phyloP scores from a whole-genome alignment of 2,329 filamentous ascomycete species.

The Hypoxylon sp. region DNA sequence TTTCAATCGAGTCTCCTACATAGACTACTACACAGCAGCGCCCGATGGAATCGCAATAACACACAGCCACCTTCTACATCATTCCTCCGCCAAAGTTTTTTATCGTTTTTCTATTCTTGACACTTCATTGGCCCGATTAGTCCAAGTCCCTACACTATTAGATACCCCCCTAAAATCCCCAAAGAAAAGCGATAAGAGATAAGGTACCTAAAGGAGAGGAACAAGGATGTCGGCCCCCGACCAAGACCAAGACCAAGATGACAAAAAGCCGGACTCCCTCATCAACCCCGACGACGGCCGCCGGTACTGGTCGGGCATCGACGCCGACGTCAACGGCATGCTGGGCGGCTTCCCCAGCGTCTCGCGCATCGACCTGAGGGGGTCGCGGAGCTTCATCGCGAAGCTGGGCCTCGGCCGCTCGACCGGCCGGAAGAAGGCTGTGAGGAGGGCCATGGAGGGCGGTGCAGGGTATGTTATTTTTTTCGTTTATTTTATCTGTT shows the following conservation, averaged over 20 bases:
- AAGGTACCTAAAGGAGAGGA: not conserved
- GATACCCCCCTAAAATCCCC: too few relatives aligned
- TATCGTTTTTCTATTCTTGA: too few relatives aligned
- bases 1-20: not conserved
- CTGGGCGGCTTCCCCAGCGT: slow-evolving; percentile 79
- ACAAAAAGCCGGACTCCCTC: slow-evolving; percentile 41
- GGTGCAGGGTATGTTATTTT: slow-evolving; percentile 59
- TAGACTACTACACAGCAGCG: not conserved
- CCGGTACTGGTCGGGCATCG: slow-evolving; percentile 64
- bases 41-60: slow-evolving; percentile 30
- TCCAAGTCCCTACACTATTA: too few relatives aligned
- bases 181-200: not conserved
- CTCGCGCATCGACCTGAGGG: slow-evolving; percentile 78
- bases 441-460: slow-evolving; percentile 57
- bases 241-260: slow-evolving; percentile 2
- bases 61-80: not conserved
- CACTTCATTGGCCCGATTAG: not conserved
- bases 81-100: not conserved
- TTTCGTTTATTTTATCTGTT: not conserved
- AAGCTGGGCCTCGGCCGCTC: slow-evolving; percentile 71
- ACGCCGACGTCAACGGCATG: slow-evolving; percentile 76
- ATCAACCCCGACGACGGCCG: slow-evolving; percentile 55
- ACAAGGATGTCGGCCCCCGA: slow-evolving; percentile 26
- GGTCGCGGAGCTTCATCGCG: slow-evolving; percentile 78
- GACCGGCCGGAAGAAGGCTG: slow-evolving; percentile 51